phyloP scores from a whole-genome alignment of 2,329 filamentous ascomycete genomes.

The Aspergillus pseudotamarii region DNA sequence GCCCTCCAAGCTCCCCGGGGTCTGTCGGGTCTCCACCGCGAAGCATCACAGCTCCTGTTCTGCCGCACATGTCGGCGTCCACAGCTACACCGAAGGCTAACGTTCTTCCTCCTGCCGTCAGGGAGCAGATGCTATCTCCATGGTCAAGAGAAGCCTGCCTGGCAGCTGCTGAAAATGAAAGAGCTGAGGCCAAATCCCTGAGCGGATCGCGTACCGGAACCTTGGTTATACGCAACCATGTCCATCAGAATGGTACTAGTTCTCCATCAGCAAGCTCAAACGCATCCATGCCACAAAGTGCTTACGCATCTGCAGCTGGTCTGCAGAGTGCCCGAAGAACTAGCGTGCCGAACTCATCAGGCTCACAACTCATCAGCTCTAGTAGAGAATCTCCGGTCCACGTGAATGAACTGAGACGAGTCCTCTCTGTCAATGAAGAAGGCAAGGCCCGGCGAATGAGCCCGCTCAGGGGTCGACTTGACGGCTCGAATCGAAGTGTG shows the following conservation, averaged over 20 bases:
- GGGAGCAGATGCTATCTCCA: constrained; percentile 74
- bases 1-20: constrained; percentile 70
- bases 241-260: constrained; percentile 34
- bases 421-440: constrained; percentile 46
- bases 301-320: constrained; percentile 29
- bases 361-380: constrained; percentile 39
- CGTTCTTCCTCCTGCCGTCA: constrained; percentile 68
- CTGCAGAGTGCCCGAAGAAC: constrained; percentile 36
- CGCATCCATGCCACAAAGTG: constrained; percentile 22
- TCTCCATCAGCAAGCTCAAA: constrained; percentile 34
- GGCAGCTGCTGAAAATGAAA: constrained; percentile 66
- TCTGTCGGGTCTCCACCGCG: constrained; percentile 62
- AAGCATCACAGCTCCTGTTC: constrained; percentile 63
- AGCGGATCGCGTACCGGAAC: constrained; percentile 73
- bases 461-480: constrained; percentile 45
- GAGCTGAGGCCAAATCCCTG: constrained; percentile 72
- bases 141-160: constrained; percentile 80
- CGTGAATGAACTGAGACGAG: constrained; percentile 52
- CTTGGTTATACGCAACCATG: constrained; percentile 29
- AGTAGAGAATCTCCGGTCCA: constrained; percentile 49
- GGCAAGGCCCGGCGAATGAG: constrained; percentile 42
- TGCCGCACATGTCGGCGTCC: constrained; percentile 51
- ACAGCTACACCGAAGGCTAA: constrained; percentile 41
- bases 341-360: constrained; percentile 42
- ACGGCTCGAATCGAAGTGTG: constrained; percentile 36